phyloP scores from a whole-genome alignment of 805 yeast species.

The Saccharomycopsis sp. region DNA sequence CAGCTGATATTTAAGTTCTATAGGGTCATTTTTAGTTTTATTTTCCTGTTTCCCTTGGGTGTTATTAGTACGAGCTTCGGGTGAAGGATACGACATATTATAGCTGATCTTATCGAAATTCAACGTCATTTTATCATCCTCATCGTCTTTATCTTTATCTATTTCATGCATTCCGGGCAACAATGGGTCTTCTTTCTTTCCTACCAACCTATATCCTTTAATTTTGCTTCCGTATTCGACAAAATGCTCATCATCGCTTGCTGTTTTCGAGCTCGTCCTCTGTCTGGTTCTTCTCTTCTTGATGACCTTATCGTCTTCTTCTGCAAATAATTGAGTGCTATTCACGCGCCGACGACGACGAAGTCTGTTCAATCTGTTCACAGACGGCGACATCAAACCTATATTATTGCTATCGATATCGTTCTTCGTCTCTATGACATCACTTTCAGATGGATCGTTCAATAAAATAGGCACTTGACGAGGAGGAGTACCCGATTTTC shows the following conservation, averaged over 20 bases:
- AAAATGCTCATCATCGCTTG: conserved; percentile 1
- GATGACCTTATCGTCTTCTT: background rate
- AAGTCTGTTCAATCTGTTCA: background rate
- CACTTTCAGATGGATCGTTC: too few relatives aligned
- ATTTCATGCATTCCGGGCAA: background rate
- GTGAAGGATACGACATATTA: conserved; percentile 1
- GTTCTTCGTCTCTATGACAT: background rate
- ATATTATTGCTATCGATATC: background rate
- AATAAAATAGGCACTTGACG: background rate
- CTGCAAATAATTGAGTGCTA: background rate
- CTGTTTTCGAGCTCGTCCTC: background rate
- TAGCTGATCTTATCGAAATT: background rate
- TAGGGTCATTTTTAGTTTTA: background rate
- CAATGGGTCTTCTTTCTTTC: conserved; percentile 22
- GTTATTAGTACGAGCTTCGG: conserved; percentile 15
- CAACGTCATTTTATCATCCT: conserved; percentile 1
- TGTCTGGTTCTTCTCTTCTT: background rate
- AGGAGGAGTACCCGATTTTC: background rate
- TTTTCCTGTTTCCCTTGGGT: conserved; percentile 16
- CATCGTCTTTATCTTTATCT: conserved; percentile 20
- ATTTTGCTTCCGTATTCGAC: conserved; percentile 33
- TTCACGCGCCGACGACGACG: background rate
- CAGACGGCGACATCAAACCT: background rate
- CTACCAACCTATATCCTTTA: conserved; percentile 40
- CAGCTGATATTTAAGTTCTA: background rate